Conservation (phyloP, 495 filamentous ascomycete genomes). For the Tuber umbilicatum region DNA sequence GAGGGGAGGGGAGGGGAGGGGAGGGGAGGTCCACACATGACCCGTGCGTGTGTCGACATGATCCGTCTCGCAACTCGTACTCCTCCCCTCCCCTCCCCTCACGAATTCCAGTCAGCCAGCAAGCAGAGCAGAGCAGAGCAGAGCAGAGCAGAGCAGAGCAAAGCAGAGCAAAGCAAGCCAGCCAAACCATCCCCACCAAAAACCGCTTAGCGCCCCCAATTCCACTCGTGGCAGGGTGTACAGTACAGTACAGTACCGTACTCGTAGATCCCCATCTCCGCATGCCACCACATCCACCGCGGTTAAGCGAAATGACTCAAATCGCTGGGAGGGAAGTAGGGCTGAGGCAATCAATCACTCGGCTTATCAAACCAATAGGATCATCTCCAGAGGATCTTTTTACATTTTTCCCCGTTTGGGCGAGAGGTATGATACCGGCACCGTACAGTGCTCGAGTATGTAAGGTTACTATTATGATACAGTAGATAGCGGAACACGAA, state of each 20-base stretch:
- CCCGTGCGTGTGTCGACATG: too few species aligned
- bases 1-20: not conserved
- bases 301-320: not conserved
- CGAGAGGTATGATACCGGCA: not conserved
- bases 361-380: not conserved
- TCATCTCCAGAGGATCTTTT: not conserved
- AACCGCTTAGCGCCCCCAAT: not conserved
- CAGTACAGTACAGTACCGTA: too few species aligned
- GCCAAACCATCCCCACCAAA: not conserved
- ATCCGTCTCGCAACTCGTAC: too few species aligned
- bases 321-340: not conserved
- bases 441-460: too few species aligned
- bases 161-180: too few species aligned
- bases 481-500: too few species aligned
- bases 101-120: too few species aligned
- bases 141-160: too few species aligned
- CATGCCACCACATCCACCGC: not conserved
- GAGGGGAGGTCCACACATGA: not conserved
- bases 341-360: not conserved
- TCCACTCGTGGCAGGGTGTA: not conserved
- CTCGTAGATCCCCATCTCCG: not conserved
- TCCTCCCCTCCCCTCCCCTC: too few species aligned
- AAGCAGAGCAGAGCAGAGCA: too few species aligned
- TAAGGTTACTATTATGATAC: too few species aligned
- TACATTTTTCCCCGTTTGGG: not conserved